phyloP scores from a whole-genome alignment of 495 filamentous ascomycete genomes.

The Penicillium lagena region DNA sequence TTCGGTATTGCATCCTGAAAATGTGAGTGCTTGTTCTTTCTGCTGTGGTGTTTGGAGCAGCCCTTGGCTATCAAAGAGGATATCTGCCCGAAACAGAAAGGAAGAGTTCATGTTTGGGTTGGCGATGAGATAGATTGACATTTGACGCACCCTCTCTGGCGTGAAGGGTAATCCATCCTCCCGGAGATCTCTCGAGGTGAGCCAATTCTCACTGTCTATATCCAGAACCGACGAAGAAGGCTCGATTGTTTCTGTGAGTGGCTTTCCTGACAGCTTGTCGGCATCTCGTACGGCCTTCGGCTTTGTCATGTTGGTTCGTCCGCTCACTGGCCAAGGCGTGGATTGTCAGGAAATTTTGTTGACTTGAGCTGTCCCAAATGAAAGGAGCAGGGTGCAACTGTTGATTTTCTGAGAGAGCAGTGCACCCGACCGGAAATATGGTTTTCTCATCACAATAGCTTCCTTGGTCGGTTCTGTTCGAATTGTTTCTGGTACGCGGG shows the following conservation, averaged over 20 bases:
- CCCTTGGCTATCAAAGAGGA: conserved; percentile 52
- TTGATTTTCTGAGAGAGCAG: too few species aligned
- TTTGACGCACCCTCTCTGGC: conserved; percentile 50
- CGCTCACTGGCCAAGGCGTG: too few species aligned
- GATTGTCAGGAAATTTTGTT: too few species aligned
- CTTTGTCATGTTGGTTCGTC: conserved; percentile 5
- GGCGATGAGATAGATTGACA: conserved; percentile 66
- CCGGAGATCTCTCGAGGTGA: conserved; percentile 26
- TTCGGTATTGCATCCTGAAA: not conserved
- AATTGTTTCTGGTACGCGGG: too few species aligned
- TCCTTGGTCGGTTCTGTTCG: too few species aligned
- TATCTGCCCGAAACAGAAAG: conserved; percentile 82
- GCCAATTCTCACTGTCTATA: conserved; percentile 17
- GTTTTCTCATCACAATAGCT: too few species aligned
- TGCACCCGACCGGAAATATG: too few species aligned
- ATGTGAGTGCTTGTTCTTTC: conserved; percentile 15
- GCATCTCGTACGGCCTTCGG: conserved; percentile 12
- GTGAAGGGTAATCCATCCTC: conserved; percentile 39
- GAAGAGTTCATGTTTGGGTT: conserved; percentile 85
- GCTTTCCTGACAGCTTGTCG: conserved; percentile 21
- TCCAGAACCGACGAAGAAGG: conserved; percentile 9
- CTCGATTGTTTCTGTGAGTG: conserved; percentile 21
- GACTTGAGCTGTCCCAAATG: too few species aligned
- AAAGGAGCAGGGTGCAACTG: too few species aligned
- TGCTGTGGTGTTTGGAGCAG: conserved; percentile 24